These are phyloP conservation scores for Fusarium verticillioides DNA, from an alignment of 2,329 filamentous ascomycete species.

Conservation along the genomic window DNA sequence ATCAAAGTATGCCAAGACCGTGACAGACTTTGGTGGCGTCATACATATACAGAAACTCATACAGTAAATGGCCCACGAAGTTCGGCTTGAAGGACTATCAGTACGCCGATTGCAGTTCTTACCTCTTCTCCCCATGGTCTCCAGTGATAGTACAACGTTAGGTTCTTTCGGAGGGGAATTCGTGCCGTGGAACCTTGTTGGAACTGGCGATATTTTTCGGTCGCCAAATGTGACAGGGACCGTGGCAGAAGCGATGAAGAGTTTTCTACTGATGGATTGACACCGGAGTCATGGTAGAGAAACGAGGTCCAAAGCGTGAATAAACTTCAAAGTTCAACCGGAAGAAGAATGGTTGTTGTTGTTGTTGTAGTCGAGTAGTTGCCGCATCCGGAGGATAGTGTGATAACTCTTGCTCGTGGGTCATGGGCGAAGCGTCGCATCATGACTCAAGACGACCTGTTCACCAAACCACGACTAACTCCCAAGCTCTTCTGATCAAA, in stretches of 20 bases:
- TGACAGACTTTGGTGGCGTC: conserved; percentile 1
- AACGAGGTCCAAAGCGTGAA: neutral
- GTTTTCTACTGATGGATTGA: neutral
- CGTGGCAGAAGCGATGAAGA: neutral
- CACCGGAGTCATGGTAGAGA: neutral
- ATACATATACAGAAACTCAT: neutral
- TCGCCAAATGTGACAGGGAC: neutral
- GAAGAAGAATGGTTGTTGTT: neutral
- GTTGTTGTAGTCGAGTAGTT: neutral
- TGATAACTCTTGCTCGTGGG: conserved; percentile 22
- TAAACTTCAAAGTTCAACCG: neutral
- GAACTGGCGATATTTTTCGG: neutral
- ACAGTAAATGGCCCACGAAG: neutral
- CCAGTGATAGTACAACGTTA: neutral
- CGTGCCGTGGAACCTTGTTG: neutral
- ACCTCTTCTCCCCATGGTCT: neutral
- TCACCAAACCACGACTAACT: neutral
- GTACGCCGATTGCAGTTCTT: neutral
- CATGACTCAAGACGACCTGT: conserved; percentile 5
- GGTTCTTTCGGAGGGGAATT: neutral
- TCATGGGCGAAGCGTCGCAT: neutral
- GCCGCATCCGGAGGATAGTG: neutral
- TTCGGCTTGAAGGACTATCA: neutral
- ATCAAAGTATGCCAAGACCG: neutral
- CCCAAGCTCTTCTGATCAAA: conserved; percentile 17